Evolutionary conservation across 2,329 filamentous ascomycete genomes (phyloP).

Genomic region (Kalmusia sp.): DNA sequence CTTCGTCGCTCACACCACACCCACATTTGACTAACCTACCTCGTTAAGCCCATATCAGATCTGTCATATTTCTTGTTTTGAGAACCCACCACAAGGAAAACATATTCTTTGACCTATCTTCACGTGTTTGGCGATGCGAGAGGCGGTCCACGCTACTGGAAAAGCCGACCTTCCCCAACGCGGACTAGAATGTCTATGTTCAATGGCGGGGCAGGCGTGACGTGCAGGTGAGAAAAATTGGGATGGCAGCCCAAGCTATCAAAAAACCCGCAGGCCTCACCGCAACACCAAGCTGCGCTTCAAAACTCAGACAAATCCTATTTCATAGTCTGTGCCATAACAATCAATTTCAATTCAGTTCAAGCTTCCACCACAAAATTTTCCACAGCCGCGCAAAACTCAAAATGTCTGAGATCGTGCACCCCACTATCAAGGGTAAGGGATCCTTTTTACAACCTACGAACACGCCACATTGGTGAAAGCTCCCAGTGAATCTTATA

Average conservation of each 20-base stretch:
- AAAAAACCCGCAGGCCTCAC: slow-evolving; percentile 29
- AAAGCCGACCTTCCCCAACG: no score
- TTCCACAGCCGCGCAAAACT: neutral
- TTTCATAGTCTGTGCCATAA: neutral
- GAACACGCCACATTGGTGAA: no score
- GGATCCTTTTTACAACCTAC: neutral
- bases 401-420: slow-evolving; percentile 72
- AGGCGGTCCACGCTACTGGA: no score
- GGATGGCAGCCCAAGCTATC: slow-evolving; percentile 28
- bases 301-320: slow-evolving; percentile 25
- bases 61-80: no score
- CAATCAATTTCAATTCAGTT: neutral
- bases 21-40: no score
- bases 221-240: slow-evolving; percentile 18
- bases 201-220: slow-evolving; percentile 31
- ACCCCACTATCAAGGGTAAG: slow-evolving; percentile 78
- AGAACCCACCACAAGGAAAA: no score
- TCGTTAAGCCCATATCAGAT: no score
- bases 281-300: slow-evolving; percentile 29
- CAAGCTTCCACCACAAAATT: neutral
- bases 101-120: no score
- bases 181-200: no score
- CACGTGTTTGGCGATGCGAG: no score
- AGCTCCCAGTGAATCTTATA: slow-evolving; percentile 10
- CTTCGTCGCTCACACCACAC: no score